Evolutionary conservation across 768 basidiomycete genomes (phyloP).

Genomic region (Amanita molliuscula): DNA sequence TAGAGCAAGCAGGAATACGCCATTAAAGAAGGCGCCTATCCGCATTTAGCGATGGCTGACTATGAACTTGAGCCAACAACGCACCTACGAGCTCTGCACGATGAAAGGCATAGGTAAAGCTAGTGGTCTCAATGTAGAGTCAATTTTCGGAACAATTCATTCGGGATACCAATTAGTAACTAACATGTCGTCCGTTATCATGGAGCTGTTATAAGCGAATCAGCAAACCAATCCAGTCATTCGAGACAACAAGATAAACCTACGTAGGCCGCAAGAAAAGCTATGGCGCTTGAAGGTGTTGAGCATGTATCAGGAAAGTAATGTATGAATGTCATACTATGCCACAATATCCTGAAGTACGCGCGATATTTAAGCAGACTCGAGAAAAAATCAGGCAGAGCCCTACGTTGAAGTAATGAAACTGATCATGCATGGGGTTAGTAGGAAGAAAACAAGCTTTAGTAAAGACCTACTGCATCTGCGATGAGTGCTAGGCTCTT

Average conservation of each 20-base stretch:
- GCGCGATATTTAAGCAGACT: not conserved
- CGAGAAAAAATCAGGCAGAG: not conserved
- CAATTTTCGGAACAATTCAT: not conserved
- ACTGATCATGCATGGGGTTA: conserved; percentile 20
- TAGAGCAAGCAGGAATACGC: conserved; percentile 41
- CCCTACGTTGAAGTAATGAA: conserved; percentile 45
- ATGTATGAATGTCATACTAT: conserved; percentile 20
- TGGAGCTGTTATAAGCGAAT: conserved; percentile 24
- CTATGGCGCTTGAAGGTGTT: conserved; percentile 24
- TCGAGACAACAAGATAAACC: conserved; percentile 10
- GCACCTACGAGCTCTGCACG: conserved; percentile 46
- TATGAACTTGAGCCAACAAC: conserved; percentile 6
- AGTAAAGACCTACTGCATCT: conserved; percentile 34
- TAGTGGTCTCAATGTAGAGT: conserved; percentile 24
- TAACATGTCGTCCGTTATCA: conserved; percentile 31
- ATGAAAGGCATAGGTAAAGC: conserved; percentile 46
- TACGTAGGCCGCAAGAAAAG: conserved; percentile 36
- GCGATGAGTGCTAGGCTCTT: conserved; percentile 46
- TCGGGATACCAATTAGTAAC: conserved; percentile 7
- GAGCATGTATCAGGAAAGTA: not conserved
- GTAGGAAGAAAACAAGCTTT: not conserved
- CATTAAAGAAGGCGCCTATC: conserved; percentile 44
- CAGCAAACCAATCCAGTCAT: not conserved
- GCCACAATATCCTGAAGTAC: conserved; percentile 32
- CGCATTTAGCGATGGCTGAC: not conserved